These are phyloP conservation scores for Mycena vulgaris DNA, from an alignment of 768 basidiomycete species.

Conservation along the genomic window DNA sequence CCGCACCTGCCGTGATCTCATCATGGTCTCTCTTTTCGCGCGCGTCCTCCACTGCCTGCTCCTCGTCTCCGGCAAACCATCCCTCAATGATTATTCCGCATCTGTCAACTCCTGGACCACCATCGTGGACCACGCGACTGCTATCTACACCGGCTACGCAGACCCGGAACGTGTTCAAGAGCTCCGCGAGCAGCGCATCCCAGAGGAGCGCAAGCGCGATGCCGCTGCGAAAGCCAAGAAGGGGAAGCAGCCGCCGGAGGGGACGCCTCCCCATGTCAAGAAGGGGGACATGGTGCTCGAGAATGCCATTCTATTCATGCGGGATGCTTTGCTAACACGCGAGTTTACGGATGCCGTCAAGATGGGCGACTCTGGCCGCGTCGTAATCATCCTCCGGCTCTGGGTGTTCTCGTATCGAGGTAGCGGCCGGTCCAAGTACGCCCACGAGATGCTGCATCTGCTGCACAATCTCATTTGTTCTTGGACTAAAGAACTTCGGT, in stretches of 20 bases:
- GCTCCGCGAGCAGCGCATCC: conserved; percentile 30
- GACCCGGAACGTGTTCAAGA: conserved; percentile 31
- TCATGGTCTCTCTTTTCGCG: conserved; percentile 47
- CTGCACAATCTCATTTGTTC: conserved; percentile 47
- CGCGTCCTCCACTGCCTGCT: conserved; percentile 46
- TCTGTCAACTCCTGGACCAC: conserved; percentile 4
- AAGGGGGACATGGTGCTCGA: conserved; percentile 43
- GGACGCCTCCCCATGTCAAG: neutral
- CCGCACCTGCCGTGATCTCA: conserved; percentile 47
- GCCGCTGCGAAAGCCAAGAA: neutral
- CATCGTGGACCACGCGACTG: conserved; percentile 6
- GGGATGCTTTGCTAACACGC: conserved; percentile 44
- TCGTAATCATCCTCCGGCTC: conserved; percentile 42
- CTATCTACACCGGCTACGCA: conserved; percentile 21
- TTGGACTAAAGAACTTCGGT: conserved; percentile 46
- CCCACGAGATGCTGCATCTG: conserved; percentile 47
- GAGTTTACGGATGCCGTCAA: conserved; percentile 49
- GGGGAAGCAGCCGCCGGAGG: neutral
- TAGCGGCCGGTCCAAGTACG: conserved; percentile 47
- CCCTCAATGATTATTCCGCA: conserved; percentile 26
- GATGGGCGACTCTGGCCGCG: conserved; percentile 46
- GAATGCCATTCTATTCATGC: conserved; percentile 47
- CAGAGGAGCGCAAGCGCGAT: conserved; percentile 11
- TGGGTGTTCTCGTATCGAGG: conserved; percentile 44
- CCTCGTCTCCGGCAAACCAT: conserved; percentile 32